phyloP scores from a whole-genome alignment of 306 rosid genomes.

The Oxytropis ochrocephala region DNA sequence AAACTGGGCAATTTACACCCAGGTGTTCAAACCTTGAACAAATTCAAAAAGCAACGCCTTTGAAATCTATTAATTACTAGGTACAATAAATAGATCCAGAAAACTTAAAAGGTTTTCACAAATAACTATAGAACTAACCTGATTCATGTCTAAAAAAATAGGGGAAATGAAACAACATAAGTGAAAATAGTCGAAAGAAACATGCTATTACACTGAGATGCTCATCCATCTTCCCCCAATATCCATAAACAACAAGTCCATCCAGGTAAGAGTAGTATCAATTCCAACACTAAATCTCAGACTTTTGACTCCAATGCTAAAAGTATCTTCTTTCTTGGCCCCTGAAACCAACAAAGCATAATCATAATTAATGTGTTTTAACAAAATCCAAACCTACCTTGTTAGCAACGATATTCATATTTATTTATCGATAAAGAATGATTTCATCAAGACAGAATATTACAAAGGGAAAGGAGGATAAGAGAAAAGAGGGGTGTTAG shows the following conservation, averaged over 20 bases:
- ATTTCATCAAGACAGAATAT: not conserved
- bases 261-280: conserved; percentile 7
- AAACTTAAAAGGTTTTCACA: not conserved
- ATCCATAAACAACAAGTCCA: conserved; percentile 7
- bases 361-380: not conserved
- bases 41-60: conserved; percentile 4
- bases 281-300: conserved; percentile 29
- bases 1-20: not conserved
- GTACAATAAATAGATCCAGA: conserved; percentile 3
- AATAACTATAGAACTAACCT: conserved; percentile 23
- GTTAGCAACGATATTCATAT: not conserved
- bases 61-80: conserved; percentile 14
- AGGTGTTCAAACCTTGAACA: not conserved
- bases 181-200: not conserved
- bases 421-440: not conserved
- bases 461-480: not conserved
- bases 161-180: not conserved
- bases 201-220: conserved; percentile 20
- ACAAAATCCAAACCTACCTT: not conserved
- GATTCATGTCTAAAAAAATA: conserved; percentile 10
- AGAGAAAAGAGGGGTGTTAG: not conserved
- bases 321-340: conserved; percentile 98
- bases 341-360: conserved; percentile 51
- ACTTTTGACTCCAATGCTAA: conserved; percentile 78
- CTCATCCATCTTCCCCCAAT: conserved; percentile 12